Evolutionary conservation across 2,329 filamentous ascomycete genomes (phyloP), one percentile per base, ranked within the genome.

Genomic region (Fusarium secorum): DNA sequence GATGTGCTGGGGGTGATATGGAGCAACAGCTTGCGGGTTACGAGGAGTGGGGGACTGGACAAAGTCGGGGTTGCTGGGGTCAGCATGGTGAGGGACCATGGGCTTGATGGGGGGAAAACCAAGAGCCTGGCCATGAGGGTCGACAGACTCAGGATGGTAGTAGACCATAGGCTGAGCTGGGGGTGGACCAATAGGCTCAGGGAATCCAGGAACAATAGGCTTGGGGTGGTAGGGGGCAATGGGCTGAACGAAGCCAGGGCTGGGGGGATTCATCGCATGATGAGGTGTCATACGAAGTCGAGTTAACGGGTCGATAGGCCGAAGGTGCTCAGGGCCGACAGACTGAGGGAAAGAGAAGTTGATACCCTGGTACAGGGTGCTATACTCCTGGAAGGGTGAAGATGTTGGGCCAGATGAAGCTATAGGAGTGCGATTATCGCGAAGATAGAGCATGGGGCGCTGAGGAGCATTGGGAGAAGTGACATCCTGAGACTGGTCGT

Each of bases 51-150:
- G 4, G 4, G n/a, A 4, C 28, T 49, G n/a, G 11, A n/a, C 5
- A 30, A 13, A 49, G 7, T 49, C 11, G 8, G 28, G n/a, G n/a
- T 24, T 24, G 8, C 4, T 33, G 3, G 28, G 11, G 0, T 20
- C 11, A 14, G 11, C 0, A 22, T 49, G 11, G 15, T 22, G 17
- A 49, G 28, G 4, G 46, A 7, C 8, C n/a, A 49, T 49, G 4
- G 11, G 8, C 7, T 33, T 28, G 17, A 7, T 3, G 6, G 15
- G 28, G 11, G 2, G 5, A 18, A 15, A 3, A 10, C 3, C 1
- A 18, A 11, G 3, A 24, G 30, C 17, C 8, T 49, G n/a, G 28
- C 4, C 11, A 49, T 33, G 8, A 14, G 46, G 46, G 17, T 20
- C 8, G 18, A 20, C 4, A 44, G 11, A 4, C 24, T 44, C 46